A percentile compares a stretch with the other conserved stretches of the same genome.
Evolutionary conservation across 2,329 filamentous ascomycete genomes (phyloP).

Genomic region (Calonectria pseudoturangicola): DNA sequence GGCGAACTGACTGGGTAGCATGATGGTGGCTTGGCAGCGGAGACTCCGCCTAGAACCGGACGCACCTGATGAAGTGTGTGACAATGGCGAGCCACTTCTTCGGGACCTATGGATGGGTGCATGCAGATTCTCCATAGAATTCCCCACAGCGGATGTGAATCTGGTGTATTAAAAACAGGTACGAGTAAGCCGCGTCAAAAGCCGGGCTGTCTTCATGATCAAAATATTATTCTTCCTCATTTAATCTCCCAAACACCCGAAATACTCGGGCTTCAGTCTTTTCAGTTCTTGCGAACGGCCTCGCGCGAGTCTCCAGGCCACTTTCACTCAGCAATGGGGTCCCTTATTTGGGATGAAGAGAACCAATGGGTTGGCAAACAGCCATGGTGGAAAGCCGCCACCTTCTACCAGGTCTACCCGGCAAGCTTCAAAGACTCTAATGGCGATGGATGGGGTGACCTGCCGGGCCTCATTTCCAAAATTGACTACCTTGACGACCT

Average conservation of each 20-base stretch:
- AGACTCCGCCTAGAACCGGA: background rate
- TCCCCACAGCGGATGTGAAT: background rate
- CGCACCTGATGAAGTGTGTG: background rate
- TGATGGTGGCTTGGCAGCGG: background rate
- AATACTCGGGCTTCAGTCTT: background rate
- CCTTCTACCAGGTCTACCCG: slow-evolving; percentile 73
- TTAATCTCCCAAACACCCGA: background rate
- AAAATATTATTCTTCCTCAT: too few species aligned
- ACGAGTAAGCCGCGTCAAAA: background rate
- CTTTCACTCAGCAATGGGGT: slow-evolving; percentile 55
- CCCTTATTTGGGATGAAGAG: slow-evolving; percentile 56
- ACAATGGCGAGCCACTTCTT: background rate
- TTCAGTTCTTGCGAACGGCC: background rate
- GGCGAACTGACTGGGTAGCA: too few species aligned
- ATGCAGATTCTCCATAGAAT: background rate
- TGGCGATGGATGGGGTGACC: slow-evolving; percentile 78
- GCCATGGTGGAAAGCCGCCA: slow-evolving; percentile 68
- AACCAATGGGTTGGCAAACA: slow-evolving; percentile 59
- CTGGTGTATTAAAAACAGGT: too few species aligned
- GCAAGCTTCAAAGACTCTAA: slow-evolving; percentile 76
- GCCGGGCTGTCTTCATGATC: background rate
- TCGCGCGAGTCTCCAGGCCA: background rate
- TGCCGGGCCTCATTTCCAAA: slow-evolving; percentile 78
- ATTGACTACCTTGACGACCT: slow-evolving; percentile 78
- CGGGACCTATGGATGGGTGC: background rate